Evolutionary conservation across 2,329 filamentous ascomycete genomes (phyloP), one percentile per base, ranked within the genome.

Genomic region (Colletotrichum truncatum): DNA sequence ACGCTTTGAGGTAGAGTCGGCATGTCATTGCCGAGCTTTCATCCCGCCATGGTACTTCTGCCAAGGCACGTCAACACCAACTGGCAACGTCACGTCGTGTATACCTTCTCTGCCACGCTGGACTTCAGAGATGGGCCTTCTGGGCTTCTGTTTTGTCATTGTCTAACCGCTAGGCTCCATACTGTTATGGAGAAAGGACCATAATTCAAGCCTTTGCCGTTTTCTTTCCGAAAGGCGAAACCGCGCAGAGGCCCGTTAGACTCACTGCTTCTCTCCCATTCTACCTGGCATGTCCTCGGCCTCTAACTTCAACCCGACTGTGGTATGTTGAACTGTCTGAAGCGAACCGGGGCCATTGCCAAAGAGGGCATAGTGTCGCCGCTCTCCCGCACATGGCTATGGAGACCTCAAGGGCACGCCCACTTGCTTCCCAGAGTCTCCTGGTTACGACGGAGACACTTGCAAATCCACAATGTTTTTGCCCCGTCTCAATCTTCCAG

Each of bases 1-100:
- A 45, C 34, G 28, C 43, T n/a, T n/a, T n/a, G n/a, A 51, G 63
- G 16, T 56, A 49, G 57, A 51, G 63, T 63, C 63, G 57, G 49
- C 43, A 25, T 63, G n/a, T 26, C 21, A n/a, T 38, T 55, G 36
- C 43, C 51, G 58, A 63, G n/a, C 51, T 66, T 66, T 66, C 63
- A 51, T 66, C 63, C 57, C 57, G 49, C 63, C 43, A 45, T 38
- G 30, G 43, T 51, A 16, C 30, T 51, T 30, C 30, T 56, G 63
- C 41, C 63, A 63, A 56, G 57, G 30, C 43, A 56, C 51, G 51
- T 63, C 63, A 66, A n/a, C 30, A 36, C 34, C 18, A 51, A 28
- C 51, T 56, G 62, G 36, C 9, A 55, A 45, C 45, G 51, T 43
- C 56, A 65, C 49, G 49, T 36, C 46, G 41, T 43, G 53, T 32